Percentiles rank a stretch among this genome's conserved stretches.
phyloP scores from a whole-genome alignment of 306 rosid genomes.

The Vicia sativa region DNA sequence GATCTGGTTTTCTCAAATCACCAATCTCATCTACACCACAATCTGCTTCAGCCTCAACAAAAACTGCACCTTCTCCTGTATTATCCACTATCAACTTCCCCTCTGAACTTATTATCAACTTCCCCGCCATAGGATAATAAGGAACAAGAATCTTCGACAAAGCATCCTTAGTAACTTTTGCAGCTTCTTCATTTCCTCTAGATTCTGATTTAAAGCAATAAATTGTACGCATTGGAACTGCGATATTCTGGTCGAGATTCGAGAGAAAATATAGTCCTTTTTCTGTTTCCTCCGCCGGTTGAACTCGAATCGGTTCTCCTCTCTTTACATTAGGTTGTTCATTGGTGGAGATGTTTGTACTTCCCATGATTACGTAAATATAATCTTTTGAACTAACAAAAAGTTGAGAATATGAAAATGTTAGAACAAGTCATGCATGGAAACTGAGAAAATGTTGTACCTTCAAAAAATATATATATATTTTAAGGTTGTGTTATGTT shows the following conservation, averaged over 20 bases:
- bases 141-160: slow-evolving; percentile 70
- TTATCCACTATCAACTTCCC: slow-evolving; percentile 80
- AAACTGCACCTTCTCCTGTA: slow-evolving; percentile 75
- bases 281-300: slow-evolving; percentile 59
- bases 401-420: neutral
- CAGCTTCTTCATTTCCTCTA: slow-evolving; percentile 66
- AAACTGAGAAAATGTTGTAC: neutral
- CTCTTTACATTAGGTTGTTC: slow-evolving; percentile 51
- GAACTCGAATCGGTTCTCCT: slow-evolving; percentile 58
- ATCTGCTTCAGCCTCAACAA: slow-evolving; percentile 86
- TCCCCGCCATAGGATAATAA: slow-evolving; percentile 73
- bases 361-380: slow-evolving; percentile 44
- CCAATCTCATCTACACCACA: slow-evolving; percentile 48
- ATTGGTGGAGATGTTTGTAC: slow-evolving; percentile 33
- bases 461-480: neutral
- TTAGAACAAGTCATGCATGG: slow-evolving; percentile 2
- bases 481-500: no score
- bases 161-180: slow-evolving; percentile 52
- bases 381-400: slow-evolving; percentile 13
- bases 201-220: slow-evolving; percentile 62
- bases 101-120: slow-evolving; percentile 58
- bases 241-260: slow-evolving; percentile 81
- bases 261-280: slow-evolving; percentile 65
- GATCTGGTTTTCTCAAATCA: slow-evolving; percentile 53
- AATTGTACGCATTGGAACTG: slow-evolving; percentile 59